These are phyloP conservation scores for Fusarium zealandicum DNA, from an alignment of 2,329 filamentous ascomycete species.

Conservation along the genomic window DNA sequence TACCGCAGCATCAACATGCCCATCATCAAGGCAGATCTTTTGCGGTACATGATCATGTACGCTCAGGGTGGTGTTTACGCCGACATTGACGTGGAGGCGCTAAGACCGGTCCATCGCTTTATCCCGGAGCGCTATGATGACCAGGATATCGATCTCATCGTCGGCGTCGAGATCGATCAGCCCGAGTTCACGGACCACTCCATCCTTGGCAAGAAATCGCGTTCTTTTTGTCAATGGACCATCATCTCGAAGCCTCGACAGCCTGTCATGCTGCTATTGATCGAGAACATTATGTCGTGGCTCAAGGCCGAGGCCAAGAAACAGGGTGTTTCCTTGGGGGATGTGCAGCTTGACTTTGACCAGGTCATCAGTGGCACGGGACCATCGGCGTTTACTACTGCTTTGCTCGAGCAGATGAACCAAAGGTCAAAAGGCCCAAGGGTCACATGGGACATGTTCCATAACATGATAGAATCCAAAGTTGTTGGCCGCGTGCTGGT, in stretches of 20 bases:
- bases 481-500: constrained; percentile 70
- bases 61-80: constrained; percentile 79
- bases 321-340: constrained; percentile 64
- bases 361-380: constrained; percentile 77
- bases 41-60: constrained; percentile 74
- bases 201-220: constrained; percentile 71
- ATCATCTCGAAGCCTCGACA: constrained; percentile 73
- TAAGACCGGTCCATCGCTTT: constrained; percentile 47
- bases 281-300: constrained; percentile 74
- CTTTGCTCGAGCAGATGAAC: constrained; percentile 71
- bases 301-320: constrained; percentile 64
- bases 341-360: constrained; percentile 73
- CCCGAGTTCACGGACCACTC: constrained; percentile 69
- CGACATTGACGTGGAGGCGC: constrained; percentile 54
- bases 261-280: constrained; percentile 71
- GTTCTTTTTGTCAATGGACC: constrained; percentile 79
- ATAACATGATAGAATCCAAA: constrained; percentile 70
- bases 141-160: constrained; percentile 72
- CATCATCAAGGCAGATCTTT: constrained; percentile 72
- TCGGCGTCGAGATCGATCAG: constrained; percentile 75
- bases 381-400: constrained; percentile 72
- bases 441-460: constrained; percentile 70
- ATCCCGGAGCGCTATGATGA: constrained; percentile 63
- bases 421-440: constrained; percentile 44
- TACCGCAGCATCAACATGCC: constrained; percentile 67